Percentiles rank a stretch among this genome's conserved stretches.
Evolutionary conservation across 305 asterid genomes (phyloP).

Genomic region (Andrographis paniculata): DNA sequence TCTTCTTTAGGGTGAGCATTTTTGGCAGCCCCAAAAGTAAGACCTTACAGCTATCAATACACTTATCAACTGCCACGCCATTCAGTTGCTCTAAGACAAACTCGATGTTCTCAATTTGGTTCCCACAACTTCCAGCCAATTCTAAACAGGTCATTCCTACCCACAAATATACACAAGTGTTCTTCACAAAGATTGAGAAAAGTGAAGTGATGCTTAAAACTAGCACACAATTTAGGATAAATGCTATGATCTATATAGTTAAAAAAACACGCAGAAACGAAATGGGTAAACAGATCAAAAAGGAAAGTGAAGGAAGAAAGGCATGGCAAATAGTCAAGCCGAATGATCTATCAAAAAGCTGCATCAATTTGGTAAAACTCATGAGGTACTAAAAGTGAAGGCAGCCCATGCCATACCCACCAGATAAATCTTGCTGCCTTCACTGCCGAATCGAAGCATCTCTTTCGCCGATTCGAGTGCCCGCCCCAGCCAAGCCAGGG

Average conservation of each 20-base stretch:
- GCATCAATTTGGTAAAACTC: slow-evolving; percentile 2
- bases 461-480: slow-evolving; percentile 63
- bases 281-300: slow-evolving; percentile 7
- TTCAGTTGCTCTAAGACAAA: slow-evolving; percentile 11
- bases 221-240: neutral
- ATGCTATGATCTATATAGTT: too few relatives aligned
- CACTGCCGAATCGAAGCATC: slow-evolving; percentile 68
- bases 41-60: too few relatives aligned
- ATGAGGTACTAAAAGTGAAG: slow-evolving; percentile 7
- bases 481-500: slow-evolving; percentile 31
- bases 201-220: slow-evolving; percentile 2
- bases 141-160: slow-evolving; percentile 10
- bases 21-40: too few relatives aligned
- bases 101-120: neutral
- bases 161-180: slow-evolving; percentile 2
- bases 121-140: slow-evolving; percentile 14
- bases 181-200: slow-evolving; percentile 11
- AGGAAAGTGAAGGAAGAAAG: slow-evolving; percentile 6
- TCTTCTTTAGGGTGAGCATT: too few relatives aligned
- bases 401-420: slow-evolving; percentile 56
- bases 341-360: slow-evolving; percentile 8
- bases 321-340: slow-evolving; percentile 13
- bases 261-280: slow-evolving; percentile 11
- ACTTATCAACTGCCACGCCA: too few relatives aligned
- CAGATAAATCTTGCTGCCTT: slow-evolving; percentile 85